Evolutionary conservation across 208 protist genomes (phyloP).

Genomic region (Sergeia podlipaevii): DNA sequence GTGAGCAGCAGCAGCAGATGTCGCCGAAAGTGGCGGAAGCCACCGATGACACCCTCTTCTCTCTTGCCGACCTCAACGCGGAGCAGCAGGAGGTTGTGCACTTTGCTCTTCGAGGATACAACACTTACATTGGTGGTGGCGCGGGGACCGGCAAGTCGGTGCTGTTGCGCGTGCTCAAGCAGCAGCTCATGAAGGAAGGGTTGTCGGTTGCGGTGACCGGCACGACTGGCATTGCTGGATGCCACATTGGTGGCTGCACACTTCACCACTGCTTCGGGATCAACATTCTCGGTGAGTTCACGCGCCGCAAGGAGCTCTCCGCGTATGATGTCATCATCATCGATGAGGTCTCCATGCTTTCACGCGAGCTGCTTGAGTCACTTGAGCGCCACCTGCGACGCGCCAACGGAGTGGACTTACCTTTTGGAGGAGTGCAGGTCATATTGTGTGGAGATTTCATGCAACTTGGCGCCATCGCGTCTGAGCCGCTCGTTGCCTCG

Average conservation of each 20-base stretch:
- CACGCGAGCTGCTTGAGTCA: slow-evolving; percentile 70
- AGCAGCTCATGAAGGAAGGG: slow-evolving; percentile 48
- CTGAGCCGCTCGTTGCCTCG: slow-evolving; percentile 56
- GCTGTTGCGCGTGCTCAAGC: slow-evolving; percentile 76
- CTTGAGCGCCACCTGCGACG: slow-evolving; percentile 73
- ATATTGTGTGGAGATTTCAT: slow-evolving; percentile 92
- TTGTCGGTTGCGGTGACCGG: slow-evolving; percentile 77
- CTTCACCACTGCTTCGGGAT: slow-evolving; percentile 89
- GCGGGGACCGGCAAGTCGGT: slow-evolving; percentile 89
- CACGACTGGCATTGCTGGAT: slow-evolving; percentile 80
- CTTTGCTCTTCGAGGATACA: slow-evolving; percentile 65
- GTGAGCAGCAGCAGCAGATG: slow-evolving; percentile 2
- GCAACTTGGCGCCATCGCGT: slow-evolving; percentile 78
- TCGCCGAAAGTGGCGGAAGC: not conserved
- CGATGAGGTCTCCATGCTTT: slow-evolving; percentile 92
- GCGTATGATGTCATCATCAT: slow-evolving; percentile 90
- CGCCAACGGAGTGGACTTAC: slow-evolving; percentile 70
- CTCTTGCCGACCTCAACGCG: slow-evolving; percentile 62
- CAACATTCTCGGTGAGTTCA: slow-evolving; percentile 73
- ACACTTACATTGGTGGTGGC: slow-evolving; percentile 87
- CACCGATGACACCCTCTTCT: slow-evolving; percentile 26
- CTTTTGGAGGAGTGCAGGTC: slow-evolving; percentile 92
- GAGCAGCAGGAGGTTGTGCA: slow-evolving; percentile 78
- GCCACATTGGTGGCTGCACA: slow-evolving; percentile 77
- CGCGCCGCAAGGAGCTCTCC: slow-evolving; percentile 49